Evolutionary conservation across 495 filamentous ascomycete species (phyloP).

Genomic region (Letharia lupina): DNA sequence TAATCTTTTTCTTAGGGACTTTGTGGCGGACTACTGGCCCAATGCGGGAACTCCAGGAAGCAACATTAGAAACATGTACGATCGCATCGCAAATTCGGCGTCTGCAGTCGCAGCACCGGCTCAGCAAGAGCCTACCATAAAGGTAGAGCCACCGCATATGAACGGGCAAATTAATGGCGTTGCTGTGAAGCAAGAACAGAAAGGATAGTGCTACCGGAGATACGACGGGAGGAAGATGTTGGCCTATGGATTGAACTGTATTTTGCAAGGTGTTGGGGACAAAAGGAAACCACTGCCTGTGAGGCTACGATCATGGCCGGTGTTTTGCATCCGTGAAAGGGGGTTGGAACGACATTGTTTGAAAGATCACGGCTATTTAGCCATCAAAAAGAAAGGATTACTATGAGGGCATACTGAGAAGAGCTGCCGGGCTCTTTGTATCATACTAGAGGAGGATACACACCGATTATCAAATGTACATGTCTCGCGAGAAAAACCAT

Average conservation of each 20-base stretch:
- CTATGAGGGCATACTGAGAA: background rate
- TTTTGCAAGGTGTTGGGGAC: conserved; percentile 23
- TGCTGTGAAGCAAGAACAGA: conserved; percentile 8
- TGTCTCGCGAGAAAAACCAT: background rate
- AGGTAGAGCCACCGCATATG: conserved; percentile 7
- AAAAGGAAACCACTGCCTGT: conserved; percentile 1
- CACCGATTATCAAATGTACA: background rate
- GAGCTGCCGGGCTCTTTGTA: background rate
- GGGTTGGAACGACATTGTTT: background rate
- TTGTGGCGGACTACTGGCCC: conserved; percentile 44
- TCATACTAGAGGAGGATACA: conserved; percentile 1
- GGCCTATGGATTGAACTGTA: conserved; percentile 9
- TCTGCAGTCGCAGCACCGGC: conserved; percentile 10
- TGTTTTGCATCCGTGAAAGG: conserved; percentile 4
- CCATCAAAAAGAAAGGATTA: background rate
- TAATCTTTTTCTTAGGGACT: conserved; percentile 32
- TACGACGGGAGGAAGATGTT: background rate
- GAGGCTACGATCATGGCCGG: conserved; percentile 5
- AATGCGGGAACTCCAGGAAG: conserved; percentile 40
- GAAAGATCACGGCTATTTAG: background rate
- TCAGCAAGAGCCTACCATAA: conserved; percentile 2
- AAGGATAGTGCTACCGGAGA: background rate
- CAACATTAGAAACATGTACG: conserved; percentile 43
- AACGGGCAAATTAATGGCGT: conserved; percentile 15
- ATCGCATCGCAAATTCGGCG: conserved; percentile 31